Evolutionary conservation across 331 rosid genomes (phyloP), one percentile per base, ranked within the genome.

Genomic region (Malus hybrid): DNA sequence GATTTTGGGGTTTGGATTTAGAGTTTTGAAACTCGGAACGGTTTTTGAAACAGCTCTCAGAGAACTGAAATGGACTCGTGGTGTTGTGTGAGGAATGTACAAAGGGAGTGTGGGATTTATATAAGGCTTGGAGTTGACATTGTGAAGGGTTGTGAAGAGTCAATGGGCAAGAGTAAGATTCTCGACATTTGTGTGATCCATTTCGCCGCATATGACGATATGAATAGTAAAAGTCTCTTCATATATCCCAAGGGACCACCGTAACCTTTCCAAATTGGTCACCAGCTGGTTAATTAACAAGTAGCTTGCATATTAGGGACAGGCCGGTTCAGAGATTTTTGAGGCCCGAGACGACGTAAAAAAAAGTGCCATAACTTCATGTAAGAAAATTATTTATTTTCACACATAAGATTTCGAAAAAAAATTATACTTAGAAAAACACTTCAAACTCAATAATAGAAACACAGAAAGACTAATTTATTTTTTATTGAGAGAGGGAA

Each of bases 241-340:
- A 86, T 70, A 75, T 73, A 80, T 84, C 91, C 84, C 87, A 86
- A 88, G 83, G 96, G 96, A 77, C 83, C 86, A 84, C 19, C 2
- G 27, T 61, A 28, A 6, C 18, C 66, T 3, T 61, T 13, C 66
- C 19, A 6, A 52, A 52, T 52, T 52, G 57, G 46, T 39, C 10
- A 52, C 20, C 56, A 16, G 56, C n/a, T 50, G n/a, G 56, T 50
- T 50, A 50, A 50, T 5, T 50, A 50, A 50, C 9, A 15, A 50
- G n/a, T 6, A 6, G 7, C 56, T 50, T 50, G n/a, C 56, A 50
- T 50, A 0, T 15, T 50, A 50, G 56, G 44, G 44, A 39, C 44
- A 39, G 24, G 24, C 24, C 24, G 24, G 24, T 24, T 1, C 24
- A 24, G 24, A 24, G 24, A 24, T 24, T 24, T 24, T 24, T 24